These are phyloP conservation scores for Ganoderma lucidum DNA, from an alignment of 1,284 basidiomycete species.

Conservation along the genomic window DNA sequence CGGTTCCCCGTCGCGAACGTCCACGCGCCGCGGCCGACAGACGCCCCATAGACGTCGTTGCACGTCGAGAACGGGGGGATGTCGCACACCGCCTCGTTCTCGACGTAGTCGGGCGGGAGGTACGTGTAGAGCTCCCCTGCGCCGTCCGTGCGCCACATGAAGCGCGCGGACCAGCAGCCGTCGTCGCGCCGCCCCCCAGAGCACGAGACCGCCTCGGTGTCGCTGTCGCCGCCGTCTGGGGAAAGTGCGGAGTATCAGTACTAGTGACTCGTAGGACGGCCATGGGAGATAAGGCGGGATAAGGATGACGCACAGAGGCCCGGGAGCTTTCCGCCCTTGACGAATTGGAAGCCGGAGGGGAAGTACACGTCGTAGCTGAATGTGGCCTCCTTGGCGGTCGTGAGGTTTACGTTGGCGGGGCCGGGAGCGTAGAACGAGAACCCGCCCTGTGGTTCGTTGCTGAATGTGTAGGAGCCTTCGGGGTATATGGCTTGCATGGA, in stretches of 20 bases:
- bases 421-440: conserved; percentile 64
- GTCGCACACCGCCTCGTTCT: conserved; percentile 62
- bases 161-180: conserved; percentile 60
- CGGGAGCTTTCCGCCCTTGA: conserved; percentile 43
- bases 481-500: conserved; percentile 66
- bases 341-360: conserved; percentile 55
- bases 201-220: conserved; percentile 51
- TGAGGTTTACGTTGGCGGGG: conserved; percentile 53
- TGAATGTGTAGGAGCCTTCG: conserved; percentile 64
- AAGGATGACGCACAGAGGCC: conserved; percentile 41
- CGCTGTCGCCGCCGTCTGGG: conserved; percentile 59
- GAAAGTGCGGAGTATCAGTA: conserved; percentile 10
- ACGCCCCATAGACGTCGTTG: conserved; percentile 69
- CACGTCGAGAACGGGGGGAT: conserved; percentile 65
- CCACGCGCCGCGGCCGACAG: conserved; percentile 79
- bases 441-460: conserved; percentile 54
- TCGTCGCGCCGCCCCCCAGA: conserved; percentile 58
- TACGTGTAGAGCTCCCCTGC: conserved; percentile 71
- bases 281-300: background rate
- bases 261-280: conserved; percentile 3
- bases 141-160: conserved; percentile 63
- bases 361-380: conserved; percentile 71
- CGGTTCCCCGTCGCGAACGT: conserved; percentile 64
- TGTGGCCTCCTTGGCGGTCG: conserved; percentile 56
- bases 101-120: conserved; percentile 63